Evolutionary conservation across 139 green algal species (phyloP).

Genomic region (Auxenochlorella pyrenoidosa): DNA sequence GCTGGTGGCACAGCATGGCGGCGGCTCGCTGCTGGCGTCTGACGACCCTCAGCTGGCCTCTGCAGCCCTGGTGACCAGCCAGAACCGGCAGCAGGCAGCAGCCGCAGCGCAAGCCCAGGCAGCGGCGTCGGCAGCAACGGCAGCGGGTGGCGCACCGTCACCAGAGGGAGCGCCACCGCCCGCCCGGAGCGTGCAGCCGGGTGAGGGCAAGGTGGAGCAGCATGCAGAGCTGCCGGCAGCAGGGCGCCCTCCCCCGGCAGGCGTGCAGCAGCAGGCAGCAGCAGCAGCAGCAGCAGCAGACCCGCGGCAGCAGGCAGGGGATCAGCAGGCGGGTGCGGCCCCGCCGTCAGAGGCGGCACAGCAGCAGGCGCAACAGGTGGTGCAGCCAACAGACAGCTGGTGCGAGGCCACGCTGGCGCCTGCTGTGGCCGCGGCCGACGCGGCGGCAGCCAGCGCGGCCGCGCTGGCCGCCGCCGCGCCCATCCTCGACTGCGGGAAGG

Average conservation of each 20-base stretch:
- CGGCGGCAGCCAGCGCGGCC: background rate
- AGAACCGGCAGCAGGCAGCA: background rate
- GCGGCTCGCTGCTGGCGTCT: background rate
- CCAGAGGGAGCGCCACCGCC: background rate
- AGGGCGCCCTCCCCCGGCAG: background rate
- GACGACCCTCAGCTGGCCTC: background rate
- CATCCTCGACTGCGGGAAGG: background rate
- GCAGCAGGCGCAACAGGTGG: slow-evolving; percentile 9
- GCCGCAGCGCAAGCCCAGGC: background rate
- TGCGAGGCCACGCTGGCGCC: background rate
- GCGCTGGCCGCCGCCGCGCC: background rate
- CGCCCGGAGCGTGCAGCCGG: background rate
- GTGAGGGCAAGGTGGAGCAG: background rate
- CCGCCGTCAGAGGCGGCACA: background rate
- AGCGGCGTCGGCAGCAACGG: background rate
- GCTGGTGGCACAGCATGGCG: background rate
- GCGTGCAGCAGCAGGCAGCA: background rate
- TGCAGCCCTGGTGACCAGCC: background rate
- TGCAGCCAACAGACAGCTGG: background rate
- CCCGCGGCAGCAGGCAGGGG: background rate
- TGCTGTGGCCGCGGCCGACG: background rate
- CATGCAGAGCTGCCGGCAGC: background rate
- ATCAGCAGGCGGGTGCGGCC: background rate
- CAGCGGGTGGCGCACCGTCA: background rate
- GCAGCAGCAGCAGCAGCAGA: background rate